Base-by-base conservation (phyloP, 768 basidiomycete species). In the Macrolepiota fuliginosa region DNA sequence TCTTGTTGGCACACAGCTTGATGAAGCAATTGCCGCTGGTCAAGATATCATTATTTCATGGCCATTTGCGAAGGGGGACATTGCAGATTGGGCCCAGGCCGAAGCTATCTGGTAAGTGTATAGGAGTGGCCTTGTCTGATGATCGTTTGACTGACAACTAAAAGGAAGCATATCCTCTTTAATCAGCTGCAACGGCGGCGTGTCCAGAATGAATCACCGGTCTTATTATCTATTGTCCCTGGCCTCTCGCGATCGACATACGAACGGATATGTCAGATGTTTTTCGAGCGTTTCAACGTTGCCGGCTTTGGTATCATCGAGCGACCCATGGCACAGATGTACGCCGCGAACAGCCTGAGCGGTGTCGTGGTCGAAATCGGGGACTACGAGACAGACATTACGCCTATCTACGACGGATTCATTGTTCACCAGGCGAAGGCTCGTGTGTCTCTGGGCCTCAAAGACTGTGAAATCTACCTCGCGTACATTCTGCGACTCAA, bases 251-350 rank as follows among this genome's bases (percentile, higher is more conserved):
- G 90, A 56, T 76, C 78, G 39, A 80, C 84, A 9, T 83, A 89
- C 71, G 91, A 95, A 70, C 81, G 81, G 47, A 82, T 90, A 67
- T 90, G 88, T 67, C 92, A 90, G 68, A 81, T 92, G 40, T 92
- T 96, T 75, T 97, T 97, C 67, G 94, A 96, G 70, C 89, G 91
- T 25, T 92, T 96, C 83, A 94, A 95, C 69, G 89, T 90, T 27
- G 89, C 95, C 9, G 91, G 87, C 15, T 85, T 96, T 65, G 83
- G 84, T 58, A 80, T 95, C 65, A 78, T 94, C 54, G 90, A 95
- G 60, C 90, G 93, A 0, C 89, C 94, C 22, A 83, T 94, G 72
- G 84, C 91, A 9, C 91, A 94, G 66, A 76, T 96, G 47, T 96
- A 92, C 73, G 86, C 93, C 22, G 84, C 84, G 15, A 89, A 88